Evolutionary conservation across 371 early-diverging fungal genomes (phyloP).

Genomic region (Lichtheimia ramosa): DNA sequence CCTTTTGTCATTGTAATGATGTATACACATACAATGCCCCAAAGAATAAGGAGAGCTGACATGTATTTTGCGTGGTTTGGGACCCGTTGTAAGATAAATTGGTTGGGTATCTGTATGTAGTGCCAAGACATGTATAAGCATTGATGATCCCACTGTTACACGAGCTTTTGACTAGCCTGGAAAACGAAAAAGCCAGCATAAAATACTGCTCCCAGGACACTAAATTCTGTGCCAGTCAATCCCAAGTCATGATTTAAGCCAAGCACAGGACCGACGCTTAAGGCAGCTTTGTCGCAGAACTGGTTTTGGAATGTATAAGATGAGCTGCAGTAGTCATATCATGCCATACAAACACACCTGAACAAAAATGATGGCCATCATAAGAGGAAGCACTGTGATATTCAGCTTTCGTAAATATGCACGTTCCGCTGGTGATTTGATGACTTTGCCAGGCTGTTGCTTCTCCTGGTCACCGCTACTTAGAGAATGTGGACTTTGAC

Average conservation of each 20-base stretch:
- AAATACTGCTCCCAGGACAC: slow-evolving; percentile 32
- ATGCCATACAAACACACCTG: slow-evolving; percentile 14
- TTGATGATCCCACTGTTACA: no score
- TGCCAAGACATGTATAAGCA: no score
- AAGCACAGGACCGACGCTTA: slow-evolving; percentile 33
- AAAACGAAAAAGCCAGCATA: slow-evolving; percentile 35
- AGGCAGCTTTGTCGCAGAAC: slow-evolving; percentile 43
- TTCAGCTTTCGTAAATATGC: slow-evolving; percentile 29
- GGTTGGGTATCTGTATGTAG: slow-evolving; percentile 17
- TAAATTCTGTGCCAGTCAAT: slow-evolving; percentile 22
- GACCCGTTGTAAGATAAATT: slow-evolving; percentile 33
- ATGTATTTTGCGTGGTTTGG: slow-evolving; percentile 28
- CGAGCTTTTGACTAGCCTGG: slow-evolving; percentile 19
- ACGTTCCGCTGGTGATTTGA: slow-evolving; percentile 24
- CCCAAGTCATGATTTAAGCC: slow-evolving; percentile 30
- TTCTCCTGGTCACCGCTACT: background rate
- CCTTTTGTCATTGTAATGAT: background rate
- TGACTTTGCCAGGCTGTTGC: background rate
- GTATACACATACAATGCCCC: slow-evolving; percentile 30
- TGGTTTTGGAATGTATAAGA: background rate
- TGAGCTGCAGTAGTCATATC: no score
- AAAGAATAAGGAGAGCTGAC: slow-evolving; percentile 22
- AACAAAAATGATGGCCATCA: slow-evolving; percentile 25
- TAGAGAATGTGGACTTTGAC: background rate
- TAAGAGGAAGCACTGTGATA: slow-evolving; percentile 20